Evolutionary conservation across 768 basidiomycete species (phyloP).

Genomic region (Lepiota brunneoincarnata): DNA sequence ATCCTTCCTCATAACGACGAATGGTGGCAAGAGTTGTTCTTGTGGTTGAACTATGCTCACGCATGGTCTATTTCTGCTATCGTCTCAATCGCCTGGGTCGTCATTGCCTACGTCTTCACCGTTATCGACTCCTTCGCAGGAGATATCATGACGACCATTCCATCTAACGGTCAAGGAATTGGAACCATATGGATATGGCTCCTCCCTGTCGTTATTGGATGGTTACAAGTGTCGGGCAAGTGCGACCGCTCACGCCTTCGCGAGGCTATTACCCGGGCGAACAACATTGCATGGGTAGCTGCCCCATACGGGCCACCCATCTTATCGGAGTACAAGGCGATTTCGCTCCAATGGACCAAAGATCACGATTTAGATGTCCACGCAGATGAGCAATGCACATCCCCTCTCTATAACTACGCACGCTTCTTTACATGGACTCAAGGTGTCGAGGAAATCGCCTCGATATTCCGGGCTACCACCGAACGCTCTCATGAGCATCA

Average conservation of each 20-base stretch:
- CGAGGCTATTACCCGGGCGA: constrained; percentile 26
- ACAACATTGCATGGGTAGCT: constrained; percentile 23
- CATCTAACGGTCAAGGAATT: constrained; percentile 34
- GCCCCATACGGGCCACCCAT: not conserved
- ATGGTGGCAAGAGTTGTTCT: constrained; percentile 36
- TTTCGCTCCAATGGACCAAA: not conserved
- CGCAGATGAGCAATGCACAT: constrained; percentile 16
- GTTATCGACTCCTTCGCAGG: constrained; percentile 31
- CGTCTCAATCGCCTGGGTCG: constrained; percentile 40
- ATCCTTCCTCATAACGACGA: constrained; percentile 38
- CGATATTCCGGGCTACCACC: constrained; percentile 13
- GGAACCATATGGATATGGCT: constrained; percentile 44
- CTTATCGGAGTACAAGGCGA: not conserved
- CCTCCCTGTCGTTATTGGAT: constrained; percentile 37
- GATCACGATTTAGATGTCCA: not conserved
- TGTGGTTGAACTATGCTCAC: constrained; percentile 29
- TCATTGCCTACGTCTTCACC: constrained; percentile 40
- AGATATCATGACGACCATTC: constrained; percentile 16
- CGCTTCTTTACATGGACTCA: constrained; percentile 19
- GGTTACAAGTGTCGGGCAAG: constrained; percentile 39
- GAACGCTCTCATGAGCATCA: constrained; percentile 7
- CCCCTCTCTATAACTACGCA: constrained; percentile 22
- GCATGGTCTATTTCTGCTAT: constrained; percentile 37
- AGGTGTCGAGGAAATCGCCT: constrained; percentile 11
- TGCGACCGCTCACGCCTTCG: constrained; percentile 30